Percentiles rank a stretch among this genome's conserved stretches.
Evolutionary conservation across 2,329 filamentous ascomycete species (phyloP).

Genomic region (Juglanconis juglandina): DNA sequence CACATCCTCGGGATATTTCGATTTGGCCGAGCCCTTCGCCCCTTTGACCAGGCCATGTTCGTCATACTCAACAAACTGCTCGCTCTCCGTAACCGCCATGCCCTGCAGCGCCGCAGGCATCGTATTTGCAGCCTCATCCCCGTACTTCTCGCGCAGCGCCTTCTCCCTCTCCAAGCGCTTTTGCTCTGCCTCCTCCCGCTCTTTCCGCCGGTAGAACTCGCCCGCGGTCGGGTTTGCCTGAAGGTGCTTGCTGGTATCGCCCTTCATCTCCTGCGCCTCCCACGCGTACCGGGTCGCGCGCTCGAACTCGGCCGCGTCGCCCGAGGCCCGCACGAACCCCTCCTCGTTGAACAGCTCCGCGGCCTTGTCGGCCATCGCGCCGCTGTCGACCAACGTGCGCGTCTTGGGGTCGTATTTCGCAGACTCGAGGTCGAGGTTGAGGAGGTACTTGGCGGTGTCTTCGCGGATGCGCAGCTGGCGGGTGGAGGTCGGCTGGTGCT

Average conservation of each 20-base stretch:
- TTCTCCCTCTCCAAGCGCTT: conserved; percentile 67
- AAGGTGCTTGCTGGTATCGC: conserved; percentile 77
- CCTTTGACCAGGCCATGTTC: conserved; percentile 87
- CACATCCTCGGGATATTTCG: conserved; percentile 89
- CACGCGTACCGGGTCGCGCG: conserved; percentile 86
- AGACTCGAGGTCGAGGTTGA: conserved; percentile 92
- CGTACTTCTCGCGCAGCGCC: conserved; percentile 77
- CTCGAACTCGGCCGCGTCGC: conserved; percentile 91
- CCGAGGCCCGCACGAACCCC: conserved; percentile 82
- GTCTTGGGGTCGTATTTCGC: conserved; percentile 98
- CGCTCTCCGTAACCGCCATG: conserved; percentile 72
- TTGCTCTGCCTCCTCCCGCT: conserved; percentile 67
- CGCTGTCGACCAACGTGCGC: conserved; percentile 80
- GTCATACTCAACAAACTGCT: conserved; percentile 91
- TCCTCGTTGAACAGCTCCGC: conserved; percentile 86
- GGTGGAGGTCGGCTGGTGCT: conserved; percentile 86
- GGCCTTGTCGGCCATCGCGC: conserved; percentile 74
- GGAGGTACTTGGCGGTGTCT: conserved; percentile 93
- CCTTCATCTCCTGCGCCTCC: conserved; percentile 84
- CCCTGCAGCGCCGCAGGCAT: conserved; percentile 62
- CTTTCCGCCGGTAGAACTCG: conserved; percentile 77
- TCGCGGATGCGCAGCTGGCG: conserved; percentile 88
- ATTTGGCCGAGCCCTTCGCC: conserved; percentile 72
- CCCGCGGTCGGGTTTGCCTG: conserved; percentile 96
- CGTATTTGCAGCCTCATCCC: conserved; percentile 55